These are phyloP conservation scores for Ustilago bromivora DNA, from an alignment of 1,284 basidiomycete species.

Conservation along the genomic window DNA sequence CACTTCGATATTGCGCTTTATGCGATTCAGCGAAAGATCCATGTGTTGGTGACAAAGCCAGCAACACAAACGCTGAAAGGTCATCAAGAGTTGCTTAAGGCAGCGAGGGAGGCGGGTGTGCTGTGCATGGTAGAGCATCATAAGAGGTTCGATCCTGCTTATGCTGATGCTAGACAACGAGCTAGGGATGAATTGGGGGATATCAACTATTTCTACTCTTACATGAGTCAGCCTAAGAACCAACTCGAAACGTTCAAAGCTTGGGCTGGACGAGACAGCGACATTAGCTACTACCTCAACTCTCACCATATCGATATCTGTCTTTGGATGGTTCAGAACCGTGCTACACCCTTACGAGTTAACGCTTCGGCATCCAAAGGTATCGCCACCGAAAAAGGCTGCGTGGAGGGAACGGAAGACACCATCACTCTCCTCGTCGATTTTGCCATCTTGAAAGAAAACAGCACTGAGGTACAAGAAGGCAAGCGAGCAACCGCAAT, in stretches of 20 bases:
- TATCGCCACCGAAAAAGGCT: slow-evolving; percentile 89
- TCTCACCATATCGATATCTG: slow-evolving; percentile 82
- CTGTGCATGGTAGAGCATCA: slow-evolving; percentile 90
- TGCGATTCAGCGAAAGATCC: slow-evolving; percentile 83
- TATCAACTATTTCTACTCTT: slow-evolving; percentile 80
- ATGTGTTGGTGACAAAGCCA: slow-evolving; percentile 92
- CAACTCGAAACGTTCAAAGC: slow-evolving; percentile 92
- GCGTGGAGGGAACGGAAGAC: slow-evolving; percentile 86
- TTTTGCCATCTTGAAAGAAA: slow-evolving; percentile 78
- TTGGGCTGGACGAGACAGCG: slow-evolving; percentile 90
- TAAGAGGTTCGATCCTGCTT: slow-evolving; percentile 85
- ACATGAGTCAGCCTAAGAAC: slow-evolving; percentile 93
- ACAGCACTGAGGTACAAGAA: slow-evolving; percentile 75
- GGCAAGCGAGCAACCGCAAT: slow-evolving; percentile 78
- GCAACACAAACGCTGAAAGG: slow-evolving; percentile 86
- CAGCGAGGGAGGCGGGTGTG: slow-evolving; percentile 82
- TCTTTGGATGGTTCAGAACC: slow-evolving; percentile 80
- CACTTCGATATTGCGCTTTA: slow-evolving; percentile 87
- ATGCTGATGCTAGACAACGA: slow-evolving; percentile 84
- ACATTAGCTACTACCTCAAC: slow-evolving; percentile 82
- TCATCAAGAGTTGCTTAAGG: slow-evolving; percentile 81
- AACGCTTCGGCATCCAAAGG: slow-evolving; percentile 88
- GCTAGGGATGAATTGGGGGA: slow-evolving; percentile 82
- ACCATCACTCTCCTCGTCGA: slow-evolving; percentile 93
- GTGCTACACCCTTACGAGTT: slow-evolving; percentile 81